Evolutionary conservation across 257 asterid species (phyloP).

Genomic region (Penstemon eatonii): DNA sequence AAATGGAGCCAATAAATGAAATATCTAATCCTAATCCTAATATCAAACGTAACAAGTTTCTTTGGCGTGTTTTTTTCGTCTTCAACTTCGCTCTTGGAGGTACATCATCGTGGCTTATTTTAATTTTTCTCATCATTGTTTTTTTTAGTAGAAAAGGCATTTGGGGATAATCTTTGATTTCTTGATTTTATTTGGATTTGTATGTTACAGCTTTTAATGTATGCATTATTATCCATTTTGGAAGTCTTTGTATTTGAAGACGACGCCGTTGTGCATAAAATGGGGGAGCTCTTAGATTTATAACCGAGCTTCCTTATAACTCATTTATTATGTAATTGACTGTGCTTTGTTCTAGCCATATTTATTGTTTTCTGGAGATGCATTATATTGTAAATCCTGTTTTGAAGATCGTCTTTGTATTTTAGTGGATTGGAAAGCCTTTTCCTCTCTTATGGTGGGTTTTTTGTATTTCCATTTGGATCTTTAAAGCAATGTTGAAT

Average conservation of each 20-base stretch:
- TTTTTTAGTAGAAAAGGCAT: too few species aligned
- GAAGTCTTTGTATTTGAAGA: not conserved
- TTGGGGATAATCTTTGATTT: conserved; percentile 4
- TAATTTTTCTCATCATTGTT: not conserved
- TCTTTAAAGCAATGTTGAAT: too few species aligned
- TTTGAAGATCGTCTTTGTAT: not conserved
- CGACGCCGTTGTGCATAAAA: not conserved
- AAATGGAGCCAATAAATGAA: conserved; percentile 19
- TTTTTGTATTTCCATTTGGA: not conserved
- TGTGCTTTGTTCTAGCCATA: not conserved
- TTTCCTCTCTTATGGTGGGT: not conserved
- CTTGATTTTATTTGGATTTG: not conserved
- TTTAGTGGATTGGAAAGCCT: not conserved
- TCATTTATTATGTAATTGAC: not conserved
- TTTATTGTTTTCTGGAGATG: too few species aligned
- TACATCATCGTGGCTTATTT: conserved; percentile 28
- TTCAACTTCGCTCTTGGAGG: conserved; percentile 73
- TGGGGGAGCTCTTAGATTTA: conserved; percentile 3
- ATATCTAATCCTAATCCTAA: conserved; percentile 28
- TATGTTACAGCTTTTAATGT: conserved; percentile 10
- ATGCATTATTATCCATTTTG: not conserved
- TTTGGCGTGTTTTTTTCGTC: conserved; percentile 63
- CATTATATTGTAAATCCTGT: not conserved
- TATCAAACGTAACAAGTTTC: conserved; percentile 47
- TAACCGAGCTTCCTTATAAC: not conserved